Conservation (phyloP, 2,329 filamentous ascomycete species). For the Aspergillus ruber region DNA sequence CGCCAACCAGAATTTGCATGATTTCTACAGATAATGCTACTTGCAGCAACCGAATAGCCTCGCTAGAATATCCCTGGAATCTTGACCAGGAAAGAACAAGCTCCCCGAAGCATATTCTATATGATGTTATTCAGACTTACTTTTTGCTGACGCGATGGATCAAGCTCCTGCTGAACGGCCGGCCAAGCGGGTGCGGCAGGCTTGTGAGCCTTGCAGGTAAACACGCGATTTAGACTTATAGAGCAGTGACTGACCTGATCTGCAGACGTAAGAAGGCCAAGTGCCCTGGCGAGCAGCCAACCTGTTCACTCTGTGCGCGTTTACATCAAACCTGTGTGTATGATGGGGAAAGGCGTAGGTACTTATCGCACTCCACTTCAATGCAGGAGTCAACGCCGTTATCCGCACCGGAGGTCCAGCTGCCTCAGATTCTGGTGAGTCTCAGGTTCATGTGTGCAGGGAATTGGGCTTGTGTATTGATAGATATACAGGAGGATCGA, state of each 20-base stretch:
- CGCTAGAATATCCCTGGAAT: too few relatives aligned
- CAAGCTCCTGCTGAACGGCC: constrained; percentile 18
- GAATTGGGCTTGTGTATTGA: neutral
- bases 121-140: too few relatives aligned
- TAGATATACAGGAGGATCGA: constrained; percentile 22
- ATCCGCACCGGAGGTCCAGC: constrained; percentile 6
- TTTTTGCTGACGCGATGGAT: constrained; percentile 3
- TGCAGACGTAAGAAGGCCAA: constrained; percentile 46
- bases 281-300: constrained; percentile 46
- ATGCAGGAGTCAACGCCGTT: constrained; percentile 9
- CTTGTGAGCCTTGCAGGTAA: constrained; percentile 40
- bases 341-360: constrained; percentile 27
- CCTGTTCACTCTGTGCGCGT: constrained; percentile 46
- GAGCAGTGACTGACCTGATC: constrained; percentile 1
- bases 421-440: constrained; percentile 17
- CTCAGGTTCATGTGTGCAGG: neutral
- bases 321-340: constrained; percentile 44
- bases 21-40: too few relatives aligned
- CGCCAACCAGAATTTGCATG: too few relatives aligned
- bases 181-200: constrained; percentile 33
- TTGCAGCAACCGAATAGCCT: too few relatives aligned
- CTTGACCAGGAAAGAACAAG: too few relatives aligned
- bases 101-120: too few relatives aligned
- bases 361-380: constrained; percentile 3
- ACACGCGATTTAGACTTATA: neutral